These are phyloP conservation scores for Periconia digitata DNA, from an alignment of 2,329 filamentous ascomycete species.

Conservation along the genomic window DNA sequence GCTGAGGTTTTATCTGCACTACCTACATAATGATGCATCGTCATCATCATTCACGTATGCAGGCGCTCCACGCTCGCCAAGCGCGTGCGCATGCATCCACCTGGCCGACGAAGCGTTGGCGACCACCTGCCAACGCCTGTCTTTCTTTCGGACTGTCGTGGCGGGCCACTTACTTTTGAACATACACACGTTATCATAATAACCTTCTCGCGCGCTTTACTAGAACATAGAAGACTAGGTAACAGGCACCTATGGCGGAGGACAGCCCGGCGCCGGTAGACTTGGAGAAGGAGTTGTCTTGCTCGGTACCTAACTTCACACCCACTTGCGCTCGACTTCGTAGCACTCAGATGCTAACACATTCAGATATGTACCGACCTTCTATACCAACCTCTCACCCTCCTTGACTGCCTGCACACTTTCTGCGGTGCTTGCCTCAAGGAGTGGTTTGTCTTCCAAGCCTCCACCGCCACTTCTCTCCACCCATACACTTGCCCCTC, in stretches of 20 bases:
- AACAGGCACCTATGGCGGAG: conserved; percentile 41
- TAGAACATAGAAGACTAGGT: no score
- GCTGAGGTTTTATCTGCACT: no score
- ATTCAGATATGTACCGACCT: conserved; percentile 92
- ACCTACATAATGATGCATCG: not conserved
- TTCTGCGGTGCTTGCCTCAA: conserved; percentile 95
- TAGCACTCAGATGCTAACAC: conserved; percentile 1
- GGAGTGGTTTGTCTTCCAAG: conserved; percentile 91
- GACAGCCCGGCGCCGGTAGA: conserved; percentile 56
- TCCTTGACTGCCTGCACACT: conserved; percentile 91
- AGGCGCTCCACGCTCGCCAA: not conserved
- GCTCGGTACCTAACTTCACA: no score
- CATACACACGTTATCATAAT: no score
- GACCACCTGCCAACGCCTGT: not conserved
- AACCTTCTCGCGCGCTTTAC: no score
- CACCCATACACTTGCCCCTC: conserved; percentile 84
- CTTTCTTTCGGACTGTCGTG: not conserved
- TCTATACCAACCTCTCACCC: conserved; percentile 84
- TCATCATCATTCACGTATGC: not conserved
- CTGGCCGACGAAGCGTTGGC: not conserved
- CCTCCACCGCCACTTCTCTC: conserved; percentile 56
- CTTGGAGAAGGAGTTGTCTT: conserved; percentile 91
- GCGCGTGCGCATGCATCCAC: not conserved
- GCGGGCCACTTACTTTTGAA: no score
- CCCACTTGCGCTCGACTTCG: no score